A percentile compares a stretch with the other conserved stretches of the same genome.
phyloP scores from a whole-genome alignment of 2,329 filamentous ascomycete genomes.

The Neonectria punicea region DNA sequence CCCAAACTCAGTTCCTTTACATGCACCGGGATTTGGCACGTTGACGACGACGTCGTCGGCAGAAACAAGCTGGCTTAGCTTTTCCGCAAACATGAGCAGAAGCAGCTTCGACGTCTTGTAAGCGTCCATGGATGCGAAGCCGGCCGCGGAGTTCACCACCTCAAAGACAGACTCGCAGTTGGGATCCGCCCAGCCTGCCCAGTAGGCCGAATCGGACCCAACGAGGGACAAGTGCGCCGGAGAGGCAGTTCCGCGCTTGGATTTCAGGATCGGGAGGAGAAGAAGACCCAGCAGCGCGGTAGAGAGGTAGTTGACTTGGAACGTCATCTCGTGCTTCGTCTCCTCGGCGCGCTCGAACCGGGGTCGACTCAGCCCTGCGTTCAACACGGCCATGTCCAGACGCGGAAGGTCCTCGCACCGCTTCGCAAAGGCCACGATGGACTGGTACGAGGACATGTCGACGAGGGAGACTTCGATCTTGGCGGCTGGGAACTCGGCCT shows the following conservation, averaged over 20 bases:
- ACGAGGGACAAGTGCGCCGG: slow-evolving; percentile 45
- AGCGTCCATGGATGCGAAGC: slow-evolving; percentile 20
- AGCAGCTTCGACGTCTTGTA: slow-evolving; percentile 47
- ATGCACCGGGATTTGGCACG: slow-evolving; percentile 57
- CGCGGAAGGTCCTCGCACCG: slow-evolving; percentile 47
- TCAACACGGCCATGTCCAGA: slow-evolving; percentile 59
- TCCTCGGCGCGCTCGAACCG: slow-evolving; percentile 42
- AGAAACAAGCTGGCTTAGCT: slow-evolving; percentile 50
- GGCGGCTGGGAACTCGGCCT: slow-evolving; percentile 44
- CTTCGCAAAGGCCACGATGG: slow-evolving; percentile 53
- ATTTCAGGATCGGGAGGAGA: slow-evolving; percentile 47
- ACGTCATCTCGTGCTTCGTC: slow-evolving; percentile 52
- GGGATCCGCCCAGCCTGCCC: slow-evolving; percentile 35
- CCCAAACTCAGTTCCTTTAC: slow-evolving; percentile 55
- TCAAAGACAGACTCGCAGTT: slow-evolving; percentile 41
- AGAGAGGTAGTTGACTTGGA: slow-evolving; percentile 55
- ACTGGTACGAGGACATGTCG: slow-evolving; percentile 59
- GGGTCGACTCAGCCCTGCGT: slow-evolving; percentile 52
- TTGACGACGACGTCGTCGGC: slow-evolving; percentile 57
- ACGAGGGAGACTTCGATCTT: slow-evolving; percentile 59
- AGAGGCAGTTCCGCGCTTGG: slow-evolving; percentile 30
- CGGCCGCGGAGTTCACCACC: slow-evolving; percentile 31
- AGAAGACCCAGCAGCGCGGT: slow-evolving; percentile 47
- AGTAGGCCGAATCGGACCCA: slow-evolving; percentile 46
- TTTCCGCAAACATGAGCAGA: slow-evolving; percentile 49